Base-by-base conservation (phyloP, 306 rosid species). In the Malus sylvestris region DNA sequence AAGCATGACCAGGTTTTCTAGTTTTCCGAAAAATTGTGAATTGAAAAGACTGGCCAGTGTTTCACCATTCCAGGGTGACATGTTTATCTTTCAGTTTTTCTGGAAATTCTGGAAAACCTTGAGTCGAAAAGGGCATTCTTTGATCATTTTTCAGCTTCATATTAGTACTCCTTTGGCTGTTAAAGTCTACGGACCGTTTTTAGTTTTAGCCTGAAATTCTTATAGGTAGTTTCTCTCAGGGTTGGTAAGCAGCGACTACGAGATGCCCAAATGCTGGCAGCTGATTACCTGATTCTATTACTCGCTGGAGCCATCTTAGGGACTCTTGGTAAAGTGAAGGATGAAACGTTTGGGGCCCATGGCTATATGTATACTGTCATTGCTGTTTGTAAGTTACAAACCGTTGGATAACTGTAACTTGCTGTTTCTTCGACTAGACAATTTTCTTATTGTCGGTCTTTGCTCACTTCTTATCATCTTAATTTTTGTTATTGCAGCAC, bases 251-350 rank as follows among this genome's bases (percentile, higher is more conserved):
- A 92, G 80, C 82, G 88, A 38, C 73, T 92, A n/a, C 82, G 97
- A 78, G 97, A 92, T 76, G 91, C 89, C 58, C 81, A 71, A 84
- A 60, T 82, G 53, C 87, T 84, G 76, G 90, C 87, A 25, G 85
- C 88, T 25, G 96, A 89, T 74, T 92, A 87, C 77, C 83, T 92
- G 71, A 87, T 92, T 82, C 79, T 92, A 64, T 83, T 92, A 74
- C 93, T 89, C 76, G 96, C 97, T 46, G 97, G 97, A 74, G 93
- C 91, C 81, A 84, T 88, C 81, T 78, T 92, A 78, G 97, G 97
- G 81, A 85, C 86, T 71, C 93, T 92, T 65, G 85, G 96, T 45
- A 83, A 84, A 87, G 86, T 89, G 81, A 87, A 84, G 58, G 97
- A 92, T 40, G 89, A 85, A 76, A 70, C 93, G 63, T 88, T 92